Evolutionary conservation across 2,329 filamentous ascomycete genomes (phyloP), one percentile per base, ranked within the genome.

Genomic region (Claviceps humidiphila): DNA sequence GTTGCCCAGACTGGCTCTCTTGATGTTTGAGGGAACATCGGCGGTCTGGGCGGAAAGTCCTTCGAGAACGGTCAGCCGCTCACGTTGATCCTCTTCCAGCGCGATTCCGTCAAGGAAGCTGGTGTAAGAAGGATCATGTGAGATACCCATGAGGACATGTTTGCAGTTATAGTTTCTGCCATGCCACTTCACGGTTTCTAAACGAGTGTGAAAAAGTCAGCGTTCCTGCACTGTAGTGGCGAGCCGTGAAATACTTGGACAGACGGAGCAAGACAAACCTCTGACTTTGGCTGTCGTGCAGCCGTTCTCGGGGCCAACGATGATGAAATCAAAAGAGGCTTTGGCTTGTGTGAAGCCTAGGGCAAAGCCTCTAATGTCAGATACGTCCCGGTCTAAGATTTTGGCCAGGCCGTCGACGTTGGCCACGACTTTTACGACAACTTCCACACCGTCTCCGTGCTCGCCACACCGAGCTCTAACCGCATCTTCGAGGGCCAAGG

Each of bases 311-410:
- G 73, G 66, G 38, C 80, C 80, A 51, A 84, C 74, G 59, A 84
- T 80, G 53, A 83, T 68, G 67, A 82, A 84, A 63, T 84, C 78
- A 67, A 83, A 82, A 11, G 73, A 74, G 9, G 77, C 71, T 56
- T 74, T 74, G 54, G 71, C 74, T 63, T 80, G 78, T 48, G 75
- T 81, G 67, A 83, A 84, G 40, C 77, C 81, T 54, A 72, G 60
- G 26, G 73, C 71, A 66, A 84, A 85, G 49, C 82, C 73, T 53
- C 69, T 73, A 24, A 83, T 64, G 42, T 72, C 68, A n/a, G 61
- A 61, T 39, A 71, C 75, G 55, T 76, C 71, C 14, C 70, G 69
- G 46, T 66, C 65, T 68, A 82, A 69, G 22, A 75, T 72, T 54
- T 68, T 73, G 49, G 68, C 63, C 7, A 84, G 70, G 1, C 74